Evolutionary conservation across 495 filamentous ascomycete genomes (phyloP).

Genomic region (Pyrenula aspistea): DNA sequence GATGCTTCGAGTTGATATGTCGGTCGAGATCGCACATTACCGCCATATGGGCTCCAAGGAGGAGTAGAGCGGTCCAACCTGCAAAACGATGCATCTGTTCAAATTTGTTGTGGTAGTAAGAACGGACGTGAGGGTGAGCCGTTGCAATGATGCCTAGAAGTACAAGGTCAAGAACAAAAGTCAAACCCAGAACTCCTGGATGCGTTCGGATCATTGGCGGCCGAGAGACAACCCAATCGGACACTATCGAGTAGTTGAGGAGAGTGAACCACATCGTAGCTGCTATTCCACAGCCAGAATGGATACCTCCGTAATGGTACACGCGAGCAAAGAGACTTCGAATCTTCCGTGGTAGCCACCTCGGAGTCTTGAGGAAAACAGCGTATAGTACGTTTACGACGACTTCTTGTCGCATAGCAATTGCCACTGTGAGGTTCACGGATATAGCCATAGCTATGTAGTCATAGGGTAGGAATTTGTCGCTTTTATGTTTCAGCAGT

Average conservation of each 20-base stretch:
- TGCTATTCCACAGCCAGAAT: slow-evolving; percentile 58
- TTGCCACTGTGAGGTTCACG: slow-evolving; percentile 38
- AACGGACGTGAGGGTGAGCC: slow-evolving; percentile 31
- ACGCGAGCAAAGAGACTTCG: slow-evolving; percentile 58
- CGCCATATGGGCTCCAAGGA: slow-evolving; percentile 32
- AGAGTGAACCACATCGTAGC: slow-evolving; percentile 59
- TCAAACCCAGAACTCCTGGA: slow-evolving; percentile 15
- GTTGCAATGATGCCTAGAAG: slow-evolving; percentile 29
- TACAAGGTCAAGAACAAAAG: slow-evolving; percentile 21
- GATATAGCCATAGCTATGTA: slow-evolving; percentile 27
- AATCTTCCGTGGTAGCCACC: slow-evolving; percentile 46
- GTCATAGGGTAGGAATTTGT: neutral
- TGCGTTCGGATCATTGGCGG: slow-evolving; percentile 3
- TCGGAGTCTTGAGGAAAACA: slow-evolving; percentile 45
- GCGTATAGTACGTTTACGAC: slow-evolving; percentile 62
- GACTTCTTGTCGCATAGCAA: slow-evolving; percentile 61
- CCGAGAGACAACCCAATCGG: slow-evolving; percentile 14
- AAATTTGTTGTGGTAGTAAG: slow-evolving; percentile 40
- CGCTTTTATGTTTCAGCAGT: neutral
- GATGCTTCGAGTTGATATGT: slow-evolving; percentile 8
- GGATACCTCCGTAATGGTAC: slow-evolving; percentile 68
- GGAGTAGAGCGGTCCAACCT: slow-evolving; percentile 36
- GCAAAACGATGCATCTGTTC: slow-evolving; percentile 44
- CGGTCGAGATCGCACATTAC: slow-evolving; percentile 24
- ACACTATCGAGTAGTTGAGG: slow-evolving; percentile 19